Evolutionary conservation across 2,329 filamentous ascomycete genomes (phyloP).

Genomic region (Ophiostoma triangulosporum): DNA sequence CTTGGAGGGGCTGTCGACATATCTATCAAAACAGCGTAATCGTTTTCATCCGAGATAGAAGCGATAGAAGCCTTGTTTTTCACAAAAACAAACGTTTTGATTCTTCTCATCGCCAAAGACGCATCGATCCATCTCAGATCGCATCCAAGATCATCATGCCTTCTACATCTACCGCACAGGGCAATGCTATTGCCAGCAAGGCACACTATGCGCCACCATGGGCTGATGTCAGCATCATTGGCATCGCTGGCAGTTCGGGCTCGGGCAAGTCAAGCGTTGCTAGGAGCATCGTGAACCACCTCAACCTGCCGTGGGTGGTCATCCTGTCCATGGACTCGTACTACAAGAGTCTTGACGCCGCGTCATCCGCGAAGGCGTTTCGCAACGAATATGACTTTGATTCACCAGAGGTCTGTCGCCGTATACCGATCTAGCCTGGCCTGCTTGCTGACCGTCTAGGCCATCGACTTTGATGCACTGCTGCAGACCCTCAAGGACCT

Average conservation of each 20-base stretch:
- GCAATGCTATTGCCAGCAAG: conserved; percentile 37
- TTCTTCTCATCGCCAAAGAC: too few relatives aligned
- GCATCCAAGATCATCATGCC: too few relatives aligned
- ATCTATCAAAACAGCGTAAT: too few relatives aligned
- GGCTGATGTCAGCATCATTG: conserved; percentile 93
- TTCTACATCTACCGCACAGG: conserved; percentile 3
- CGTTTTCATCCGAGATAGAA: too few relatives aligned
- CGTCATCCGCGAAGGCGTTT: conserved; percentile 70
- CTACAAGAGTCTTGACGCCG: conserved; percentile 76
- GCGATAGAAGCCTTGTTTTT: too few relatives aligned
- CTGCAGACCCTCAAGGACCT: conserved; percentile 69
- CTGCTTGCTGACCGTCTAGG: conserved; percentile 21
- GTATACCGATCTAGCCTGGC: too few relatives aligned
- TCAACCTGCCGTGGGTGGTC: conserved; percentile 95
- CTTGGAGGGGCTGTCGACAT: neutral
- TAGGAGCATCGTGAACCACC: conserved; percentile 73
- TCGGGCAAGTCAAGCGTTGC: conserved; percentile 91
- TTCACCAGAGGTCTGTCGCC: conserved; percentile 45
- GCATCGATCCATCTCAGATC: too few relatives aligned
- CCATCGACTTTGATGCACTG: conserved; percentile 86
- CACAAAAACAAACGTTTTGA: too few relatives aligned
- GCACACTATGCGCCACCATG: conserved; percentile 87
- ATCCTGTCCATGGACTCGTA: conserved; percentile 98
- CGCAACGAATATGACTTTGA: conserved; percentile 93
- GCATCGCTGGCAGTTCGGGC: conserved; percentile 86